A percentile compares a stretch with the other conserved stretches of the same genome.
phyloP scores from a whole-genome alignment of 495 filamentous ascomycete genomes.

The Penicillium waksmanii region DNA sequence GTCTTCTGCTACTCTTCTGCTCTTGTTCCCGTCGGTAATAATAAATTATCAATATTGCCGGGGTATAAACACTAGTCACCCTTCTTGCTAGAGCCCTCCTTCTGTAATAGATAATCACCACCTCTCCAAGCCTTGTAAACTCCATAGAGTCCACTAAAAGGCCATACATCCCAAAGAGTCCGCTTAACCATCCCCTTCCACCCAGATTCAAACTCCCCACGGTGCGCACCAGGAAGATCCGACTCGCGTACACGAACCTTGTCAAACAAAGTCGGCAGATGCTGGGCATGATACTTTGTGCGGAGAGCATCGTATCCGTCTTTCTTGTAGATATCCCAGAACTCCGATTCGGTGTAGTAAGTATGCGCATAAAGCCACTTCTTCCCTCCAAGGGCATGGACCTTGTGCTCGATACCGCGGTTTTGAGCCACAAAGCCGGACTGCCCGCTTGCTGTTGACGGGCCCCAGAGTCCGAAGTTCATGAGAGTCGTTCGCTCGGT shows the following conservation, averaged over 20 bases:
- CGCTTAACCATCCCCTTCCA: slow-evolving; percentile 22
- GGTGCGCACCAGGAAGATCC: slow-evolving; percentile 18
- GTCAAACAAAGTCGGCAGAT: slow-evolving; percentile 55
- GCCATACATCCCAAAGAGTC: slow-evolving; percentile 27
- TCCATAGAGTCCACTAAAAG: slow-evolving; percentile 29
- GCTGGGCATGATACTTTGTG: slow-evolving; percentile 51
- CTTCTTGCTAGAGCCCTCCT: slow-evolving; percentile 12
- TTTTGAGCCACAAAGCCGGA: slow-evolving; percentile 58
- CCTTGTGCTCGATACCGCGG: slow-evolving; percentile 63
- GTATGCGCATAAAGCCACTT: slow-evolving; percentile 63
- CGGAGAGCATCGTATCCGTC: slow-evolving; percentile 52
- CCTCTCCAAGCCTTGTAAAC: slow-evolving; percentile 31
- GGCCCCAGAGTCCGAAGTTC: slow-evolving; percentile 61
- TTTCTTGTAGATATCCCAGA: slow-evolving; percentile 57
- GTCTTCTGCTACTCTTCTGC: not conserved
- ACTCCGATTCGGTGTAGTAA: slow-evolving; percentile 57
- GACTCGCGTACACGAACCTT: slow-evolving; percentile 51
- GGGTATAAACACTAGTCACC: slow-evolving; percentile 6
- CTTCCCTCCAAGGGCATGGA: slow-evolving; percentile 66
- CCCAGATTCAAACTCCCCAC: slow-evolving; percentile 16
- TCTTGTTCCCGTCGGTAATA: too few relatives aligned
- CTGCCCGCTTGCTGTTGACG: slow-evolving; percentile 23
- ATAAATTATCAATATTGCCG: too few relatives aligned
- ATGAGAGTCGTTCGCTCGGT: slow-evolving; percentile 38
- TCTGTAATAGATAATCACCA: slow-evolving; percentile 29